These are phyloP conservation scores for Pichia membranifaciens DNA, from an alignment of 805 yeast genomes.

Conservation along the genomic window DNA sequence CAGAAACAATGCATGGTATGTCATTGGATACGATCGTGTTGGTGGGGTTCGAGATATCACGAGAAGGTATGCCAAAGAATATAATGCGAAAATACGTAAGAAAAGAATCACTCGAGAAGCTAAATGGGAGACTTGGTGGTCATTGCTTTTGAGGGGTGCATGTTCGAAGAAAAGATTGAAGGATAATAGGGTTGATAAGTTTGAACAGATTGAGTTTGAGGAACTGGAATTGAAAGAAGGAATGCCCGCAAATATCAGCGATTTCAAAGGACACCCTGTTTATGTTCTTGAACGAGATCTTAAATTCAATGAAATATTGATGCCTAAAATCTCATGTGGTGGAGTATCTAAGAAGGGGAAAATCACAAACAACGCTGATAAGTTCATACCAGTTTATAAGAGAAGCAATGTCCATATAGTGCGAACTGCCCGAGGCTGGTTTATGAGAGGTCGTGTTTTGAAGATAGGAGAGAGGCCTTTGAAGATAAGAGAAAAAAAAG, in stretches of 20 bases:
- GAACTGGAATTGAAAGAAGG: constrained; percentile 70
- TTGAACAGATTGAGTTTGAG: constrained; percentile 56
- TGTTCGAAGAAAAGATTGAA: constrained; percentile 22
- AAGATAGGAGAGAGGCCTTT: constrained; percentile 66
- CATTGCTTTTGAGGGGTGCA: constrained; percentile 35
- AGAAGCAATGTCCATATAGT: constrained; percentile 58
- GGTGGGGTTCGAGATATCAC: constrained; percentile 79
- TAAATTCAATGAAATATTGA: constrained; percentile 62
- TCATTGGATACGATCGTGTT: constrained; percentile 63
- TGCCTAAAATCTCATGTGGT: constrained; percentile 70
- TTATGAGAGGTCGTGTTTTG: constrained; percentile 67
- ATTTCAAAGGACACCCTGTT: constrained; percentile 80
- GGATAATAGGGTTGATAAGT: constrained; percentile 36
- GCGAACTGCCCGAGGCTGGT: constrained; percentile 82
- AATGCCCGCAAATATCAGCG: constrained; percentile 78
- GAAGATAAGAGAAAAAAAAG: constrained; percentile 34
- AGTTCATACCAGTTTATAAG: constrained; percentile 56
- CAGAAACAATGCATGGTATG: constrained; percentile 63
- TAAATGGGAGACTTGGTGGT: constrained; percentile 58
- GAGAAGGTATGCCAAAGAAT: constrained; percentile 65
- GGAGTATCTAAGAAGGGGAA: constrained; percentile 43
- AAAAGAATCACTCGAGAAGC: constrained; percentile 61
- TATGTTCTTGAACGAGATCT: constrained; percentile 77
- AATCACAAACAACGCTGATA: constrained; percentile 32
- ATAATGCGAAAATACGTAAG: constrained; percentile 68